Base-by-base conservation (phyloP, 2,329 filamentous ascomycete species). In the Elsinoe necatrix region DNA sequence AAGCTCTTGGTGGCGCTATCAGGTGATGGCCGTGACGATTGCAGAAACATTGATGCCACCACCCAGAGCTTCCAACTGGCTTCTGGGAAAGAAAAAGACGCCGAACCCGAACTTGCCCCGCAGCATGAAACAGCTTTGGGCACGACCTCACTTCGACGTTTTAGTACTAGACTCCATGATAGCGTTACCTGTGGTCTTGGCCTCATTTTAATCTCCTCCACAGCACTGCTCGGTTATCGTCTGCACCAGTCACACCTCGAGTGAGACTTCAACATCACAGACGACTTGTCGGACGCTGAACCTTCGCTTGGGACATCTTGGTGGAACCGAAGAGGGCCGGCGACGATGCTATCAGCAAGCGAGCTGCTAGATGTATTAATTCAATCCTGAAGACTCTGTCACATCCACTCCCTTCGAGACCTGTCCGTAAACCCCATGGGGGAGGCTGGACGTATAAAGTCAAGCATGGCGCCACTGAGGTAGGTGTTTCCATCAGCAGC, bases 231-330 rank as follows among this genome's bases (percentile, higher is more conserved):
- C 48, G 48, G 48, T 34, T 39, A 52, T 37, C 4, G 12, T 37
- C 31, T 37, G 48, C 37, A 39, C 48, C 48, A n/a, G 31, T 52
- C 48, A 52, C 48, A 52, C 34, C 37, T 52, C 39, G 48, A 52
- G 48, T 52, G 48, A 52, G 31, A 18, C 29, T 39, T 16, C 25
- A 18, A 37, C 16, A 25, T 52, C 48, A 52, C 29, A 31, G 48
- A 52, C 48, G 31, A 39, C 20, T 35, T 52, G 31, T 39, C 8
- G 29, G 48, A 39, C 18, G 20, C 14, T 16, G 29, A 29, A 52
- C 25, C 48, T 18, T 52, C 48, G 48, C 48, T 52, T 52, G 29
- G 16, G 34, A 12, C 20, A 21, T 39, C 31, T 34, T 16, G 9
- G 34, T 52, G 48, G 48, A 52, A 52, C 31, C 48, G 48, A 52